Conservation (phyloP, 75 land plant genomes). For the Pseudotsuga menziesii region DNA sequence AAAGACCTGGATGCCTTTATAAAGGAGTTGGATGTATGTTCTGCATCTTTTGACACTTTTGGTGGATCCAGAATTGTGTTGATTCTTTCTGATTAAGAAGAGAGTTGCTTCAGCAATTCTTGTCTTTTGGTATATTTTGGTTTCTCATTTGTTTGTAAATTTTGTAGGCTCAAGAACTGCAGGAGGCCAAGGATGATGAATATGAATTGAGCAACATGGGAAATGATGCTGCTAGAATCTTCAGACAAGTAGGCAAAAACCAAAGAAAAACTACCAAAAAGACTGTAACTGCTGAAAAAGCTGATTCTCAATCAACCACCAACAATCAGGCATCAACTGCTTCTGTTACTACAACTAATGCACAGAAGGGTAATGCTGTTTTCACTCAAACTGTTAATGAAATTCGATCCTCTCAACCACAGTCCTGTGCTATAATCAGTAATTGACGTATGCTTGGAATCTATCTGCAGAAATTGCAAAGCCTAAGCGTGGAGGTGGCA, state of each 20-base stretch:
- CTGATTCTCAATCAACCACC: constrained; percentile 6
- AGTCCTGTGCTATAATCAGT: not conserved
- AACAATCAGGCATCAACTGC: not conserved
- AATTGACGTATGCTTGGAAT: not conserved
- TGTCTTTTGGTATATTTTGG: no score
- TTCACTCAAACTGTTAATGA: not conserved
- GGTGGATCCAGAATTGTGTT: not conserved
- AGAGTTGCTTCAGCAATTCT: no score
- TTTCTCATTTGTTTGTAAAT: not conserved
- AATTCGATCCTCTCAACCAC: no score
- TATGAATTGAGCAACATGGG: constrained; percentile 6
- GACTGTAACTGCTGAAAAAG: not conserved
- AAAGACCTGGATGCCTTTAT: constrained; percentile 83
- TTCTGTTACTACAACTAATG: constrained; percentile 1
- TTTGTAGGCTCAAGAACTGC: constrained; percentile 30
- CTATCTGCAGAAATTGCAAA: not conserved
- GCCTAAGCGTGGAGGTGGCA: constrained; percentile 6
- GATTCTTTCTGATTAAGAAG: not conserved
- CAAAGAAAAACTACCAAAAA: constrained; percentile 8
- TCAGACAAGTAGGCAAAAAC: constrained; percentile 18
- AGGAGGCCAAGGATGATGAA: constrained; percentile 29
- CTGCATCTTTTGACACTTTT: not conserved
- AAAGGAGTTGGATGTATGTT: constrained; percentile 60
- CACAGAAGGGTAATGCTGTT: not conserved
- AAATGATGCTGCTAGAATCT: constrained; percentile 7